Conservation (phyloP, 495 filamentous ascomycete species). For the Lasiosphaeriaceae sp. region DNA sequence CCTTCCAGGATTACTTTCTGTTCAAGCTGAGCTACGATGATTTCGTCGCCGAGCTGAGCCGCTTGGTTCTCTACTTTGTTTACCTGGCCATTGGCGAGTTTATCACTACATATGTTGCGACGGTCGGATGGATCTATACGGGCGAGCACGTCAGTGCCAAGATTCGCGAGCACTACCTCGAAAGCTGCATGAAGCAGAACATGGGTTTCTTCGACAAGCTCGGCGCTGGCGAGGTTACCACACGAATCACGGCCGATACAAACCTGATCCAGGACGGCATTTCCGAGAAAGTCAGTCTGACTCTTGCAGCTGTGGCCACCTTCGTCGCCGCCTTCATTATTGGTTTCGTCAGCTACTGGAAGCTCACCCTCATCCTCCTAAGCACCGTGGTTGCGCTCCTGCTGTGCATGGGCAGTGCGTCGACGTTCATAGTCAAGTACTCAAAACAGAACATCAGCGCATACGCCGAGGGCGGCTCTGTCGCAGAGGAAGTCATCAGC, state of each 20-base stretch:
- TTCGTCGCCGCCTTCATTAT: slow-evolving; percentile 89
- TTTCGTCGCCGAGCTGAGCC: slow-evolving; percentile 58
- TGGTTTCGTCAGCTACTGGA: slow-evolving; percentile 81
- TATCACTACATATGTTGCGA: slow-evolving; percentile 72
- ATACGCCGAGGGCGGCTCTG: slow-evolving; percentile 78
- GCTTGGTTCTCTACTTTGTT: slow-evolving; percentile 79
- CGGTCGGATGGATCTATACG: slow-evolving; percentile 88
- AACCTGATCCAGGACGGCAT: slow-evolving; percentile 86
- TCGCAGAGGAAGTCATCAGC: slow-evolving; percentile 93
- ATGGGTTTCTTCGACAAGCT: slow-evolving; percentile 91
- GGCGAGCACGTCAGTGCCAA: slow-evolving; percentile 85
- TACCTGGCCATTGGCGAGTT: slow-evolving; percentile 89
- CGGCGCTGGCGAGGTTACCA: slow-evolving; percentile 89
- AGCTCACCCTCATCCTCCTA: slow-evolving; percentile 74
- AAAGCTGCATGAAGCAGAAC: slow-evolving; percentile 82
- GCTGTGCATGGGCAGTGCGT: slow-evolving; percentile 68
- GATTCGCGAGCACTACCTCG: slow-evolving; percentile 79
- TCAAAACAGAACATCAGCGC: slow-evolving; percentile 71
- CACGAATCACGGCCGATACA: slow-evolving; percentile 86
- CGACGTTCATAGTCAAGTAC: slow-evolving; percentile 71
- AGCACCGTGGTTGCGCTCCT: slow-evolving; percentile 72
- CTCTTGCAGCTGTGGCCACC: slow-evolving; percentile 67
- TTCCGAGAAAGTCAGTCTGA: slow-evolving; percentile 80
- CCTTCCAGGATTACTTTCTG: slow-evolving; percentile 62
- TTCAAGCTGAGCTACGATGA: slow-evolving; percentile 41